Conservation (phyloP, 2,329 filamentous ascomycete species). For the Aspergillus terreus region DNA sequence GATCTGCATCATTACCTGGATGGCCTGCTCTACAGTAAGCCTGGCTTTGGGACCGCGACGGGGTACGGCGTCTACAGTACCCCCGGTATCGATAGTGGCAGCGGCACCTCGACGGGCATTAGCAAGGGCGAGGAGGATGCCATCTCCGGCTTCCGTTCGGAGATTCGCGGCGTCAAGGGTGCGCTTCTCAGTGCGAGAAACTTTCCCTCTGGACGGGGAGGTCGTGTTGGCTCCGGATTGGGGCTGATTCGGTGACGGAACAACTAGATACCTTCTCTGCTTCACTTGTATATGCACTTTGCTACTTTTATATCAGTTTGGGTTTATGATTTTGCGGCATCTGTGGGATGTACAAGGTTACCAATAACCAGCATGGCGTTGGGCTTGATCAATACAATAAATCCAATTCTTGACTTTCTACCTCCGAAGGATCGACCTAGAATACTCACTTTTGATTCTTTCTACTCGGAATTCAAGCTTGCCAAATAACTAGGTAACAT, state of each 20-base stretch:
- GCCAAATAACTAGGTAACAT: slow-evolving; percentile 6
- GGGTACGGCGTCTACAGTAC: slow-evolving; percentile 34
- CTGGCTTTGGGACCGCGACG: slow-evolving; percentile 24
- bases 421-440: background rate
- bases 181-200: slow-evolving; percentile 61
- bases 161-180: slow-evolving; percentile 62
- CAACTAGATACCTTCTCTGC: background rate
- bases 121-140: slow-evolving; percentile 51
- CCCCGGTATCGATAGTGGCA: slow-evolving; percentile 22
- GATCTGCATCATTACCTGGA: slow-evolving; percentile 54
- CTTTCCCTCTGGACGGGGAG: slow-evolving; percentile 46
- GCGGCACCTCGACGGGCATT: slow-evolving; percentile 20
- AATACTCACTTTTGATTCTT: background rate
- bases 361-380: slow-evolving; percentile 7
- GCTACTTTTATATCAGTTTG: background rate
- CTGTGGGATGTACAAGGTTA: background rate
- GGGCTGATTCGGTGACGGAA: slow-evolving; percentile 5
- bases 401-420: too few relatives aligned
- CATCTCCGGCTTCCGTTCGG: slow-evolving; percentile 55
- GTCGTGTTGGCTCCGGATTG: slow-evolving; percentile 20
- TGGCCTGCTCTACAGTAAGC: slow-evolving; percentile 38
- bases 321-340: background rate
- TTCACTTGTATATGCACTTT: background rate
- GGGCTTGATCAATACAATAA: background rate
- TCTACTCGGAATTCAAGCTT: background rate